Base-by-base conservation (phyloP, 2,329 filamentous ascomycete genomes). In the Epicoccum sorghinum region DNA sequence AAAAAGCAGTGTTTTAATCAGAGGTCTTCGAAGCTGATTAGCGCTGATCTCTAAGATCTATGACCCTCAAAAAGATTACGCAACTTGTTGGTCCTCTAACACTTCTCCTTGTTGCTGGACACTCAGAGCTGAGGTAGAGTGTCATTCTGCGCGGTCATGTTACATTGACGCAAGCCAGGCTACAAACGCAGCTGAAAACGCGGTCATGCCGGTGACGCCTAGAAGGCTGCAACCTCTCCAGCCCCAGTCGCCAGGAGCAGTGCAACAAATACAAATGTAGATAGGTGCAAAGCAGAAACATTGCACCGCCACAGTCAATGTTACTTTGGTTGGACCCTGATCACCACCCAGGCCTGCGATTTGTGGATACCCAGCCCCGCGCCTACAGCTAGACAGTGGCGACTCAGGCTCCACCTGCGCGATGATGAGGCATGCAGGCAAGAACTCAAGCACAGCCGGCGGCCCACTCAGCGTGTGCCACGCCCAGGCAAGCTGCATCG, bases 391-490 rank as follows among this genome's bases (percentile, higher is more conserved):
- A 24, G 52, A 42, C 36, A 23, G 47, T 42, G 52, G 52, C 52
- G 52, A 55, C n/a, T 24, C 33, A 38, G n/a, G 25, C 30, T 32
- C 37, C 27, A 14, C 47, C 50, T 50, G 52, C 46, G 37, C 46
- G 41, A 55, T 50, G 52, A 55, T 55, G 52, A 29, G 27, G 18
- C 18, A 18, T 18, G 18, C 18, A 18, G 18, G 18, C 27, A 29
- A 29, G 27, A 33, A 33, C 13, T 33, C 32, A n/a, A 33, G 42
- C 52, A 46, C 43, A 50, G 42, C 33, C 42, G 30, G 23, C 47
- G 37, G 42, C 43, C 53, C 53, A 51, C 35, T 56, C 43, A 47
- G 29, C 14, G 42, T 32, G 38, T 56, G 53, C 53, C 53, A 56
- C 53, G 47, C 52, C 49, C 40, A 47, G 52, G 33, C 40, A 48